Evolutionary conservation across 768 basidiomycete genomes (phyloP), one percentile per base, ranked within the genome.

Genomic region (Termitomyces sp.): DNA sequence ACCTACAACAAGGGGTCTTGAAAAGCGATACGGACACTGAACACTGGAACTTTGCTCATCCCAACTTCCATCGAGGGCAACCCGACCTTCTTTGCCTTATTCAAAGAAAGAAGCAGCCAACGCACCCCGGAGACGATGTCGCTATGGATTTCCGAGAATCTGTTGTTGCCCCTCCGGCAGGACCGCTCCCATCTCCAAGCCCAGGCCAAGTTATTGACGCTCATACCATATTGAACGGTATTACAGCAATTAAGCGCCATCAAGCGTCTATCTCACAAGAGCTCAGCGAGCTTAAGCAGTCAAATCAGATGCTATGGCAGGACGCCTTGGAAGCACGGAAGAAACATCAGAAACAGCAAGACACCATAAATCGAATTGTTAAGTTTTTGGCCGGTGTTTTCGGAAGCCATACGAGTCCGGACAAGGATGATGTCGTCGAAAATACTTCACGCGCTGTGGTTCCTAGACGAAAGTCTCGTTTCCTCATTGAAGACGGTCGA

Each of bases 311-410:
- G 22, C 72, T 98, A n/a, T 99, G 96, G 96, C 85, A 92, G 68
- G 94, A 98, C 67, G 87, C 93, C 1, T 71, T 93, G 62, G 75
- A 82, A 33, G 83, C 92, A 2, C 78, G 94, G 16, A 84, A 87
- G 62, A 81, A 85, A 56, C 87, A 96, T 66, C 87, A 93, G 68
- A 94, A 92, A 67, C 94, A 98, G 62, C 90, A 97, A 67, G 94
- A 98, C 69, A 97, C 94, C 22, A 94, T 98, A 68, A 94, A 97
- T 66, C 78, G 92, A 55, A 98, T 99, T 60, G 81, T 99, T 61
- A 90, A 93, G 59, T 98, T 99, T 72, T 74, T 99, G 55, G 95
- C 95, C 10, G 87, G 92, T 13, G 88, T 98, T 3, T 98, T 98
- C 73, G 88, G 89, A 13, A 70, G 69, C 46, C 80, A 79, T 54